Conservation (phyloP, 495 filamentous ascomycete genomes). For the Aspergillus olivimuriae region DNA sequence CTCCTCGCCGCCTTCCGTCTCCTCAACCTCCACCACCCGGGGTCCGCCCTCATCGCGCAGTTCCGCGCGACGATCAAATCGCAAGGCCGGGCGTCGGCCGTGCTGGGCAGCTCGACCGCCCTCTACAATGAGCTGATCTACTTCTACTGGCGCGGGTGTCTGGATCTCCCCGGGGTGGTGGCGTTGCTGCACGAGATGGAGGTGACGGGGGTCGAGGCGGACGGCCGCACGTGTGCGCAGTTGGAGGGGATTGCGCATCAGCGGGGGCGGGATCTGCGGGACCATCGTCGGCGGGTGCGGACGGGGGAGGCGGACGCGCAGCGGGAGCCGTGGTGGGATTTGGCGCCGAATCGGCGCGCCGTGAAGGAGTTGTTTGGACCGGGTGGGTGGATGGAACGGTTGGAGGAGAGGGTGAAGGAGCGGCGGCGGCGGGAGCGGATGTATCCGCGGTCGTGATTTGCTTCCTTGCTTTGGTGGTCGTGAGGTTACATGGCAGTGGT, state of each 20-base stretch:
- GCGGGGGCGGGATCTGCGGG: slow-evolving; percentile 16
- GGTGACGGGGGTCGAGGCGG: slow-evolving; percentile 55
- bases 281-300: not conserved
- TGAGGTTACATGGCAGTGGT: too few species aligned
- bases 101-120: slow-evolving; percentile 63
- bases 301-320: not conserved
- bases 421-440: slow-evolving; percentile 1
- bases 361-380: slow-evolving; percentile 22
- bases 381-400: slow-evolving; percentile 25
- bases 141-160: slow-evolving; percentile 56
- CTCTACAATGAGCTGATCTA: slow-evolving; percentile 70
- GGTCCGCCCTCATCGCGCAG: slow-evolving; percentile 54
- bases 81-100: slow-evolving; percentile 61
- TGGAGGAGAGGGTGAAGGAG: slow-evolving; percentile 12
- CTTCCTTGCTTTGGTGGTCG: too few species aligned
- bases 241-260: slow-evolving; percentile 30
- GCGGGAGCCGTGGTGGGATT: slow-evolving; percentile 33
- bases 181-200: slow-evolving; percentile 74
- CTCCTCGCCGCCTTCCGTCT: slow-evolving; percentile 58
- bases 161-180: slow-evolving; percentile 54
- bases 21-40: slow-evolving; percentile 53
- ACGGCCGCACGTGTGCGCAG: slow-evolving; percentile 48
- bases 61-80: slow-evolving; percentile 65
- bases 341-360: slow-evolving; percentile 29
- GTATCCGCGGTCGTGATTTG: not conserved